Evolutionary conservation across 2,329 filamentous ascomycete species (phyloP).

Genomic region (Penicillium olsonii): DNA sequence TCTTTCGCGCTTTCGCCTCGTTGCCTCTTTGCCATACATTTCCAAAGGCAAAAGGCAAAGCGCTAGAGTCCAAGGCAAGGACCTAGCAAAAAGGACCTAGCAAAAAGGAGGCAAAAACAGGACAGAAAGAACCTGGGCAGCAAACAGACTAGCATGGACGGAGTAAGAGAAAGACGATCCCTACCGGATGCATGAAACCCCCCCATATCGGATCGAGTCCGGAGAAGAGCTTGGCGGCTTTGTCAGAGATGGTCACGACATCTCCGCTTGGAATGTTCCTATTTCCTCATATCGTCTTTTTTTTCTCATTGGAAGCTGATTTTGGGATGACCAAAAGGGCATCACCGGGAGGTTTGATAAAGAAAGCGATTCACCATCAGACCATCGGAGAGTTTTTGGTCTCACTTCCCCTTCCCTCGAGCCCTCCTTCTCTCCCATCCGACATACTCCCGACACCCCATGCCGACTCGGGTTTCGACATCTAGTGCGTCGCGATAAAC

Average conservation of each 20-base stretch:
- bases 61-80: neutral
- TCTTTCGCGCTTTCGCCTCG: neutral
- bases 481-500: conserved; percentile 2
- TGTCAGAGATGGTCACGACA: conserved; percentile 28
- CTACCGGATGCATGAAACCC: conserved; percentile 9
- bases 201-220: conserved; percentile 17
- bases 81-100: neutral
- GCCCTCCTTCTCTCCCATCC: conserved; percentile 5
- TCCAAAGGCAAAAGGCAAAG: neutral
- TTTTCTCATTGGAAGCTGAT: conserved; percentile 10
- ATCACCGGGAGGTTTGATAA: neutral
- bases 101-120: neutral
- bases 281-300: conserved; percentile 12
- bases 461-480: conserved; percentile 1
- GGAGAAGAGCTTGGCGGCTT: conserved; percentile 27
- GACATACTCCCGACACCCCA: conserved; percentile 1
- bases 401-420: conserved; percentile 15
- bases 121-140: too few relatives aligned
- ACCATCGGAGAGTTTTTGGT: conserved; percentile 7
- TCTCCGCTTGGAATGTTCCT: conserved; percentile 25
- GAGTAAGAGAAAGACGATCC: neutral
- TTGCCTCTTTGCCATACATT: conserved; percentile 15
- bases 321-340: neutral
- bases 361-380: neutral
- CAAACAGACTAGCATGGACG: too few relatives aligned